Conservation (phyloP, 495 filamentous ascomycete genomes). For the Platismatia glauca region DNA sequence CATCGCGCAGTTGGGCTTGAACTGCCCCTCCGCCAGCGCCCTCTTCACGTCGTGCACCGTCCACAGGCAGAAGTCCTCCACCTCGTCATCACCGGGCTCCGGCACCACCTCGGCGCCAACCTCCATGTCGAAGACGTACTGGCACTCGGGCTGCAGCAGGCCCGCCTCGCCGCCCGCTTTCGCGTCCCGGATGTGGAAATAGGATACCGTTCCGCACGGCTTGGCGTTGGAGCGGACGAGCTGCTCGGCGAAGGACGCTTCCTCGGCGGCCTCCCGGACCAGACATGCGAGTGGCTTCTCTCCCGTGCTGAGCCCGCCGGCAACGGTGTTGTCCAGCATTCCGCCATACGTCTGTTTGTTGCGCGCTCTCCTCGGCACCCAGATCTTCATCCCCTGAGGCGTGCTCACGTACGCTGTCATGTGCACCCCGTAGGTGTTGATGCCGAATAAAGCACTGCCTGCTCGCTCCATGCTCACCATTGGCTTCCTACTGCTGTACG, state of each 20-base stretch:
- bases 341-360: constrained; percentile 76
- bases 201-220: constrained; percentile 64
- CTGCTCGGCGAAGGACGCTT: constrained; percentile 70
- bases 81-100: constrained; percentile 75
- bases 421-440: constrained; percentile 84
- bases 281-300: constrained; percentile 71
- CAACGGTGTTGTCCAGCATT: constrained; percentile 91
- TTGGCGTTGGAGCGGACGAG: constrained; percentile 53
- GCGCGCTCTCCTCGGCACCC: constrained; percentile 68
- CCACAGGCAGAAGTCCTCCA: constrained; percentile 72
- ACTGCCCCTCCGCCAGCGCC: constrained; percentile 60
- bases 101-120: constrained; percentile 58
- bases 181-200: constrained; percentile 71
- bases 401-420: constrained; percentile 64
- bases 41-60: constrained; percentile 65
- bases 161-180: constrained; percentile 76
- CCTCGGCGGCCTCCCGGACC: constrained; percentile 79
- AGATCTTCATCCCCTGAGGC: constrained; percentile 62
- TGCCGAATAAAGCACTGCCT: constrained; percentile 72
- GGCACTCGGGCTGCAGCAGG: constrained; percentile 82
- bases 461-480: constrained; percentile 71
- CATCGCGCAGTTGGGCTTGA: constrained; percentile 90
- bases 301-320: constrained; percentile 74
- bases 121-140: constrained; percentile 89
- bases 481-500: constrained; percentile 44